Percentiles rank a stretch among this genome's conserved stretches.
Evolutionary conservation across 345 rosid genomes (phyloP).

Genomic region (Dimocarpus longan): DNA sequence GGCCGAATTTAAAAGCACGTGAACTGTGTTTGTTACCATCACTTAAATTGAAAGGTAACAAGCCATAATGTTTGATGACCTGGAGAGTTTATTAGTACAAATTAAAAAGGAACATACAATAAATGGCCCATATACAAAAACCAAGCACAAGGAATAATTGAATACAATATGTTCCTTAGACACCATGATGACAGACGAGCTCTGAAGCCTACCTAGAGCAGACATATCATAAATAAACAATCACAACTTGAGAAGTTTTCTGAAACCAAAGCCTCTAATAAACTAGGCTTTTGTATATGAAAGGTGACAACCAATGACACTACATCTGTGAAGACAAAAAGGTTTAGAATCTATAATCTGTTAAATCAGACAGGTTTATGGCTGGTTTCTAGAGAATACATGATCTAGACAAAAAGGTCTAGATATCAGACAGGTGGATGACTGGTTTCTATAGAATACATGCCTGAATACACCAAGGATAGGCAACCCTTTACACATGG

Average conservation of each 20-base stretch:
- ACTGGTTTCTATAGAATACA: not conserved
- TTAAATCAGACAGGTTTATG: slow-evolving; percentile 8
- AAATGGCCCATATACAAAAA: not conserved
- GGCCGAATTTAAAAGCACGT: not conserved
- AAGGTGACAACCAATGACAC: not conserved
- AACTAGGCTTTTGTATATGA: not conserved
- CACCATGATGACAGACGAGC: not conserved
- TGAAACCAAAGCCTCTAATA: not conserved
- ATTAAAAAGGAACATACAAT: not conserved
- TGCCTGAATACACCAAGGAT: slow-evolving; percentile 94
- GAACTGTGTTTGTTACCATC: not conserved
- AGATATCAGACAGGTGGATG: slow-evolving; percentile 8
- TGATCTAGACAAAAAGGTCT: not conserved
- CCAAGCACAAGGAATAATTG: not conserved
- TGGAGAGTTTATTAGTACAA: not conserved
- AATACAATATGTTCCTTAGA: not conserved
- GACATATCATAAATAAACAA: not conserved
- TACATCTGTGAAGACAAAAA: not conserved
- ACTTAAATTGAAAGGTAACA: not conserved
- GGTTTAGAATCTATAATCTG: not conserved
- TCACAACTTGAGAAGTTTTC: not conserved
- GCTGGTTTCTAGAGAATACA: not conserved
- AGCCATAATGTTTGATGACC: not conserved
- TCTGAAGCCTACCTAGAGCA: not conserved
- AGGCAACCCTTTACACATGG: slow-evolving; percentile 72